Percentiles rank a stretch among this genome's conserved stretches.
Conservation (phyloP, 2,329 filamentous ascomycete species). For the Cladosporium sp. region DNA sequence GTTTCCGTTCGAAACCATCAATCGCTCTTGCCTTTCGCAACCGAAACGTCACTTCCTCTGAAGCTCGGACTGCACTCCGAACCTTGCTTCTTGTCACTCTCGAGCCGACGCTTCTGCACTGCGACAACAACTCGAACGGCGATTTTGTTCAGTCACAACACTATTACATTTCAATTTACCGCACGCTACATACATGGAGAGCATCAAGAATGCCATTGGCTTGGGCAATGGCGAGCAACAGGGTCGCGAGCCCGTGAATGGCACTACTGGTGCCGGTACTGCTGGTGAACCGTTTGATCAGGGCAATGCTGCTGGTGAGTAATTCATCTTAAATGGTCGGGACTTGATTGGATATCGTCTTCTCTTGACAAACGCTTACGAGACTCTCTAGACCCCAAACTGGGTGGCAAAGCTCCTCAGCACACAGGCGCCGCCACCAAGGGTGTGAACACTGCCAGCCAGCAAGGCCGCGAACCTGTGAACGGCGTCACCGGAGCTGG, state of each 20-base stretch:
- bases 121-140: neutral
- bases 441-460: neutral
- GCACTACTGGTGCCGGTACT: slow-evolving; percentile 65
- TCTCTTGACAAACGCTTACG: neutral
- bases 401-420: neutral
- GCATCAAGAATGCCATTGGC: slow-evolving; percentile 52
- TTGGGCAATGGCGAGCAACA: slow-evolving; percentile 28
- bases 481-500: slow-evolving; percentile 70
- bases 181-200: slow-evolving; percentile 56
- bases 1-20: neutral
- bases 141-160: neutral
- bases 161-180: neutral
- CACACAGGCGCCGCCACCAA: neutral
- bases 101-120: neutral
- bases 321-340: neutral
- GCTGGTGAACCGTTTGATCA: slow-evolving; percentile 74
- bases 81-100: neutral
- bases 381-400: neutral
- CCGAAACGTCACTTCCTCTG: neutral
- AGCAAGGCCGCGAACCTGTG: slow-evolving; percentile 63
- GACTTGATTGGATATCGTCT: neutral
- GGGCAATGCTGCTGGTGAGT: slow-evolving; percentile 66
- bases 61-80: neutral
- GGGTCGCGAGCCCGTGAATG: slow-evolving; percentile 69
- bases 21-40: neutral